Evolutionary conservation across 2,329 filamentous ascomycete species (phyloP).

Genomic region (Sclerotinia spermophila): DNA sequence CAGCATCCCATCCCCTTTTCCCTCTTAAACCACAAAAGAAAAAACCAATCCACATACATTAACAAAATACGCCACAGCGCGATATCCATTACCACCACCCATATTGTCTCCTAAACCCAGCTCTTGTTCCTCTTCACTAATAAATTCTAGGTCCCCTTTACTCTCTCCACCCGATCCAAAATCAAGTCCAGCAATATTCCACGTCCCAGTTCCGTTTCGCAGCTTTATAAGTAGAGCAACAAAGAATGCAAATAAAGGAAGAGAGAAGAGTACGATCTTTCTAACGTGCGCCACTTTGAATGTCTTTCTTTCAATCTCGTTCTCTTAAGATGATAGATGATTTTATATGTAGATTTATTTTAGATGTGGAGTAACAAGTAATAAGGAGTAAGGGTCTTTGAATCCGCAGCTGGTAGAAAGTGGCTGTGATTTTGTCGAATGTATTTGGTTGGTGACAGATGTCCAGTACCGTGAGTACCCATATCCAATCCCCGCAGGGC

Average conservation of each 20-base stretch:
- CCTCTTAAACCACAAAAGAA: constrained; percentile 43
- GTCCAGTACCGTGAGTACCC: constrained; percentile 18
- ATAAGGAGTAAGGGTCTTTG: background rate
- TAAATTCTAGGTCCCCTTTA: background rate
- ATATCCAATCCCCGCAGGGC: constrained; percentile 21
- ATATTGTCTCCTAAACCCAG: background rate
- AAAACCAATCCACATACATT: constrained; percentile 44
- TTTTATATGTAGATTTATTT: background rate
- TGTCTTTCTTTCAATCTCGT: background rate
- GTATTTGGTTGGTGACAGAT: background rate
- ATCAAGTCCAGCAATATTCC: background rate
- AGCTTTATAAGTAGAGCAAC: constrained; percentile 24
- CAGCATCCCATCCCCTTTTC: background rate
- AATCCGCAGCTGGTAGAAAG: constrained; percentile 13
- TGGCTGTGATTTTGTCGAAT: constrained; percentile 4
- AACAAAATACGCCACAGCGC: constrained; percentile 58
- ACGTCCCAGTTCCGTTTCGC: constrained; percentile 16
- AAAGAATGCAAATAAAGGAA: constrained; percentile 25
- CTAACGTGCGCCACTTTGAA: constrained; percentile 28
- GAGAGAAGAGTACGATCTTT: constrained; percentile 21
- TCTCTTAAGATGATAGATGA: background rate
- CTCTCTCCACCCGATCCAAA: background rate
- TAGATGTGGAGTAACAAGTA: background rate
- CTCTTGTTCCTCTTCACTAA: background rate
- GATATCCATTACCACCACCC: constrained; percentile 46